A percentile compares a stretch with the other conserved stretches of the same genome.
These are phyloP conservation scores for Omphalotus olearius DNA, from an alignment of 1,284 basidiomycete genomes.

Conservation along the genomic window DNA sequence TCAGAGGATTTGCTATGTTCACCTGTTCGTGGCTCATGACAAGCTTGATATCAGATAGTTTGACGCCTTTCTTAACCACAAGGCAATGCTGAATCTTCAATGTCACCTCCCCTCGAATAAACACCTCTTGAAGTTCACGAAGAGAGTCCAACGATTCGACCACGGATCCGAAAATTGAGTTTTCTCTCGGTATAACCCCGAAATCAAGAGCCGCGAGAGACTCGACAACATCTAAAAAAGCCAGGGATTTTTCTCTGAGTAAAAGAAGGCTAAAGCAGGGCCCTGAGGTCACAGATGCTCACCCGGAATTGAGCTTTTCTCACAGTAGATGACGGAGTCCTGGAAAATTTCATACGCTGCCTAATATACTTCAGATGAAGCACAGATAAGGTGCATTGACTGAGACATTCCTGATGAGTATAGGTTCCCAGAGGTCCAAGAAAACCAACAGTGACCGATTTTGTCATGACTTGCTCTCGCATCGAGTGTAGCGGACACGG, in stretches of 20 bases:
- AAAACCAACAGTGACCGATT: slow-evolving; percentile 37
- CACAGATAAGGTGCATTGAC: neutral
- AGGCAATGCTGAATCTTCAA: slow-evolving; percentile 68
- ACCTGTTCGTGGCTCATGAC: slow-evolving; percentile 79
- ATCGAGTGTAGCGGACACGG: too few relatives aligned
- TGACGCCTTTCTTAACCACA: slow-evolving; percentile 51
- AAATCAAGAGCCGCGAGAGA: slow-evolving; percentile 39
- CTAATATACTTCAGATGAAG: slow-evolving; percentile 29
- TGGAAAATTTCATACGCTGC: slow-evolving; percentile 59
- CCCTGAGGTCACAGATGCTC: slow-evolving; percentile 15
- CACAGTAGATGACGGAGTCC: slow-evolving; percentile 43
- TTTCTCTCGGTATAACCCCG: slow-evolving; percentile 72
- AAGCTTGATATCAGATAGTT: slow-evolving; percentile 43
- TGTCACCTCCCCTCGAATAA: slow-evolving; percentile 54
- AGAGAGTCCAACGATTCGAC: slow-evolving; percentile 68
- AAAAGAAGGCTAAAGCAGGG: too few relatives aligned
- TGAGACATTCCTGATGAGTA: slow-evolving; percentile 60
- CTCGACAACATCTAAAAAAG: slow-evolving; percentile 48
- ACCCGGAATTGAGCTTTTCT: slow-evolving; percentile 55
- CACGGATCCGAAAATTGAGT: slow-evolving; percentile 70
- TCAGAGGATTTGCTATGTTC: slow-evolving; percentile 14
- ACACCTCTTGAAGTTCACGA: slow-evolving; percentile 40
- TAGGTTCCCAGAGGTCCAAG: slow-evolving; percentile 75
- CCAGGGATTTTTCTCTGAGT: neutral
- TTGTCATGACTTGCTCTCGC: too few relatives aligned